phyloP scores from a whole-genome alignment of 352 stramenopile species.

The Phytophthora idaei region DNA sequence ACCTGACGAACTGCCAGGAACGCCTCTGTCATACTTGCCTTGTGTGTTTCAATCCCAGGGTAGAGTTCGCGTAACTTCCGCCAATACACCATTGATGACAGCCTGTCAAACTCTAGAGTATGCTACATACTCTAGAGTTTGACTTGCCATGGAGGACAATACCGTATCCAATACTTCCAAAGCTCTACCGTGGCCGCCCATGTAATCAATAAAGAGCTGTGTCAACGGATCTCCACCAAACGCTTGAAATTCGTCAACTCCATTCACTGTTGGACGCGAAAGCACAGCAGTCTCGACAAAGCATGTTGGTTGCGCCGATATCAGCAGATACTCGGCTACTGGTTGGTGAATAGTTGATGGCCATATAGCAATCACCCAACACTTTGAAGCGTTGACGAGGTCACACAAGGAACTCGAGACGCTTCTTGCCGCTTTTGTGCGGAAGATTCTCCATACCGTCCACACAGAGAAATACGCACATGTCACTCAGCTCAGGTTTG shows the following conservation, averaged over 20 bases:
- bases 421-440: too few species aligned
- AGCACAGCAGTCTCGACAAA: constrained; percentile 7
- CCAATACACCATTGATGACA: too few species aligned
- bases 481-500: too few species aligned
- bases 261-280: constrained; percentile 9
- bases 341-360: constrained; percentile 15
- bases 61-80: not conserved
- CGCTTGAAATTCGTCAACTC: constrained; percentile 6
- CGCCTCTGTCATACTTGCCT: too few species aligned
- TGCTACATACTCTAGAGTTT: too few species aligned
- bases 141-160: too few species aligned
- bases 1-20: constrained; percentile 15
- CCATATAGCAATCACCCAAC: constrained; percentile 24
- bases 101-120: too few species aligned
- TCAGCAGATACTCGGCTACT: constrained; percentile 9
- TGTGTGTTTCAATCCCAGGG: constrained; percentile 19
- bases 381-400: constrained; percentile 28
- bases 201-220: constrained; percentile 24
- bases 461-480: too few species aligned
- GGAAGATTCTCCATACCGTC: too few species aligned
- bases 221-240: constrained; percentile 7
- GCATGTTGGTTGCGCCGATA: constrained; percentile 9
- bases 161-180: too few species aligned
- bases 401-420: constrained; percentile 5
- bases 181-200: constrained; percentile 17